Evolutionary conservation across 2,329 filamentous ascomycete species (phyloP), one percentile per base, ranked within the genome.

Genomic region (Keithomyces neogunnii): DNA sequence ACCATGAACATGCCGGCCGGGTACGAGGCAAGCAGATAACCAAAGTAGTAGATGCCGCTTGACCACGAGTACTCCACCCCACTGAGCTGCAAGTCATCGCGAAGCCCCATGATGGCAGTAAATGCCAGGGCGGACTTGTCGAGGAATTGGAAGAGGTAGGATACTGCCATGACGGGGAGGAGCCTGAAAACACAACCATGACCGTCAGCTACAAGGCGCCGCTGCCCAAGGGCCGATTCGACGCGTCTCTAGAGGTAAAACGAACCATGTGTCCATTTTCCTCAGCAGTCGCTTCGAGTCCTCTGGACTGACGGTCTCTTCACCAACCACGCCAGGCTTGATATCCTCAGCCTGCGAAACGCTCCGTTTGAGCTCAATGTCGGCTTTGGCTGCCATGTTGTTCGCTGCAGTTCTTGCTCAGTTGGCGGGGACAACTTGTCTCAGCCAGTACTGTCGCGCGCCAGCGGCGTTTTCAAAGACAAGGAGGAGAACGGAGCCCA

Each of bases 61-160:
- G 75, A 64, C 74, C 76, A 80, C 5, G 73, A 73, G 54, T 78
- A 80, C 45, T 81, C 68, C 40, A 73, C 65, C 4, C 75, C 75
- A 6, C 68, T 66, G 28, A 80, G 62, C 10, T 64, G 56, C 48
- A 76, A 69, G 29, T 75, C 75, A 5, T 68, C 57, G 35, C 66
- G 67, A 4, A 79, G 61, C 1, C 75, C 73, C 70, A 78, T 71
- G 55, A 78, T 67, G 38, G 73, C 72, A 0, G 75, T 73, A 59
- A 76, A 77, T n/a, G 67, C 71, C 1, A 82, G 64, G 0, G 73
- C 74, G 0, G 76, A 77, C 61, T 85, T 84, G 65, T 85, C 81
- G 2, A 81, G 68, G 55, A 77, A 84, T 54, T 84, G 80, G 4
- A 83, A 65, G n/a, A 77, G 73, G 58, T 84, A 84, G 1, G 71